Conservation (phyloP, 2,329 filamentous ascomycete genomes). For the Pseudocercospora fuligena region DNA sequence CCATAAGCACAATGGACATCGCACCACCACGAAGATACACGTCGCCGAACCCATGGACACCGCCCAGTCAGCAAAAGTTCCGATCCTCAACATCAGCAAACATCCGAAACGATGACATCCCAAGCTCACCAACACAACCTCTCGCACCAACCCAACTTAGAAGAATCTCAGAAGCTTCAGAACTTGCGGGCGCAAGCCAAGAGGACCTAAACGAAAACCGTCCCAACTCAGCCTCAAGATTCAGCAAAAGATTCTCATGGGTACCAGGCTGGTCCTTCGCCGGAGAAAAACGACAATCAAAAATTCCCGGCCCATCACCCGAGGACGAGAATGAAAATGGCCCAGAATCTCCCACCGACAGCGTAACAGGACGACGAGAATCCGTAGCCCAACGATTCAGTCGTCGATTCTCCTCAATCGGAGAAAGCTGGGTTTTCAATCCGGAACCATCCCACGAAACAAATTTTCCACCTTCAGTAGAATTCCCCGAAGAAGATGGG, state of each 20-base stretch:
- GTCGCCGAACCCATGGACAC: conserved; percentile 2
- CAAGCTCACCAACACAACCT: not conserved
- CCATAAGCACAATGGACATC: not conserved
- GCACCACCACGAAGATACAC: conserved; percentile 1
- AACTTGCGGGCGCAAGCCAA: not conserved
- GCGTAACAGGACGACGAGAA: not conserved
- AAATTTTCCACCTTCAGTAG: conserved; percentile 14
- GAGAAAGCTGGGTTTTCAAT: conserved; percentile 13
- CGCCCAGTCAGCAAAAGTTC: not conserved
- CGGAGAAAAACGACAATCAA: conserved; percentile 10
- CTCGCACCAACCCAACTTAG: not conserved
- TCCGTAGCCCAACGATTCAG: conserved; percentile 7
- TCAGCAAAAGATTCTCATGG: conserved; percentile 21
- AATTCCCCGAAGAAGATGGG: conserved; percentile 13
- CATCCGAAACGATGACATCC: not conserved
- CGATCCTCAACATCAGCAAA: not conserved
- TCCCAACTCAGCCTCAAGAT: not conserved
- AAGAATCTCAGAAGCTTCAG: not conserved
- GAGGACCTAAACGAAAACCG: not conserved
- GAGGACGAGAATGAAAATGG: not conserved
- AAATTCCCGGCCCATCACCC: not conserved
- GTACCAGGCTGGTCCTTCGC: conserved; percentile 20
- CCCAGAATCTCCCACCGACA: not conserved
- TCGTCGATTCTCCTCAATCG: conserved; percentile 14
- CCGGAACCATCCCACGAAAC: conserved; percentile 18